A percentile compares a stretch with the other conserved stretches of the same genome.
Conservation (phyloP, 352 stramenopile species). For the Phytophthora kernoviae region DNA sequence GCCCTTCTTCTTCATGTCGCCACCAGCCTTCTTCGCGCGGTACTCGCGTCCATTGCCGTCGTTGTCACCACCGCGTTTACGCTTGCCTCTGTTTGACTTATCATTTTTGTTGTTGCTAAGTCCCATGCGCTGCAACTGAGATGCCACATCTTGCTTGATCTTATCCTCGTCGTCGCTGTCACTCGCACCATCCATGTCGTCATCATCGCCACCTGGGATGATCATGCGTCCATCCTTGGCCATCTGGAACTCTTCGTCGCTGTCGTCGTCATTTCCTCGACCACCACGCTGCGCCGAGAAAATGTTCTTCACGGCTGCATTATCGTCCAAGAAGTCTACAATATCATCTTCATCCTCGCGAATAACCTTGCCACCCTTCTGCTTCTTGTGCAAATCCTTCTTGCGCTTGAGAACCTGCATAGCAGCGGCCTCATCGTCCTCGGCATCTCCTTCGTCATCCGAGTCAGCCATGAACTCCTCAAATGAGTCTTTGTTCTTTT, state of each 20-base stretch:
- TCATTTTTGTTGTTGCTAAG: slow-evolving; percentile 57
- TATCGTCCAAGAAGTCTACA: slow-evolving; percentile 93
- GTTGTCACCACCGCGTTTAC: slow-evolving; percentile 70
- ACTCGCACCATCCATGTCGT: slow-evolving; percentile 48
- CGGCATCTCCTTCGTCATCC: slow-evolving; percentile 81
- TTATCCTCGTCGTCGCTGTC: slow-evolving; percentile 78
- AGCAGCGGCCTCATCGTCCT: slow-evolving; percentile 76
- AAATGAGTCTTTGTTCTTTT: slow-evolving; percentile 65
- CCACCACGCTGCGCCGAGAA: slow-evolving; percentile 39
- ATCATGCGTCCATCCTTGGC: slow-evolving; percentile 92
- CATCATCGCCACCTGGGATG: slow-evolving; percentile 68
- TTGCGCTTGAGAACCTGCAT: slow-evolving; percentile 83
- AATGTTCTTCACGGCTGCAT: slow-evolving; percentile 91
- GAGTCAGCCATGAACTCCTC: slow-evolving; percentile 86
- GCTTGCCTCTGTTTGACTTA: slow-evolving; percentile 35
- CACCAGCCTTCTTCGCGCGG: slow-evolving; percentile 95
- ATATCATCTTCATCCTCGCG: slow-evolving; percentile 89
- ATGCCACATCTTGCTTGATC: slow-evolving; percentile 84
- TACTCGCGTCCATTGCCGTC: slow-evolving; percentile 89
- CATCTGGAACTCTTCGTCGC: slow-evolving; percentile 89
- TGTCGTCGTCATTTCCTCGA: slow-evolving; percentile 47
- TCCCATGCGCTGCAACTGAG: slow-evolving; percentile 84
- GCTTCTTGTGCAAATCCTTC: slow-evolving; percentile 77
- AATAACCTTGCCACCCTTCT: slow-evolving; percentile 79
- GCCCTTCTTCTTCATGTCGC: slow-evolving; percentile 97